Evolutionary conservation across 2,329 filamentous ascomycete species (phyloP), one percentile per base, ranked within the genome.

Genomic region (Diaporthe sp.): DNA sequence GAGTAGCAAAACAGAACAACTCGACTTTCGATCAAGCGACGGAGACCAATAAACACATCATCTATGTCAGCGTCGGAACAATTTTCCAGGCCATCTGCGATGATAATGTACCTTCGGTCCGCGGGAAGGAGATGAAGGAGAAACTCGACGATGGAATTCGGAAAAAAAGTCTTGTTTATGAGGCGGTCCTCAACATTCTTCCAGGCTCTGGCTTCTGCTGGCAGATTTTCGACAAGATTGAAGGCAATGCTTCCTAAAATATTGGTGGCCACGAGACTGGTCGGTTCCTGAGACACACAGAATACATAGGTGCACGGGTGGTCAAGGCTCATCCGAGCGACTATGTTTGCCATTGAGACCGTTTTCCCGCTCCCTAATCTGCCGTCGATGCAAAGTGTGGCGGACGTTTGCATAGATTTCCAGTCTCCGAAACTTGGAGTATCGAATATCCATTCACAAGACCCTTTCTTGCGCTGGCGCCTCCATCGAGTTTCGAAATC

Each of bases 391-490:
- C 17, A 55, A 7, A 55, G 32, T 12, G 56, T 51, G 3, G 72
- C 59, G 1, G 72, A 65, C 13, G 2, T 42, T 27, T 22, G 39
- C 19, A 35, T 37, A 25, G 19, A 25, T 7, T 32, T 44, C 73
- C 73, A 75, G 25, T 30, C 15, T 13, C 63, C 17, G 59, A 71
- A 76, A 10, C 22, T 8, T 19, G 22, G 8, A 10, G 39, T 58
- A 13, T 69, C 27, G 25, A 76, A 71, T n/a, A 76, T 51, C 74
- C 76, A 77, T 22, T 59, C 37, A 17, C 55, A 70, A 2, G 70
- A 70, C 13, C 76, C 75, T 42, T 77, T 77, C 35, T 51, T 68
- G 25, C 74, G 72, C 30, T 77, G 65, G 37, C 72, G 71, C 30
- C 72, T 70, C 76, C 76, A 77, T 3, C 51, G 25, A 2, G 39